phyloP scores from a whole-genome alignment of 139 green algal genomes.

The Volvox reticuliferus region DNA sequence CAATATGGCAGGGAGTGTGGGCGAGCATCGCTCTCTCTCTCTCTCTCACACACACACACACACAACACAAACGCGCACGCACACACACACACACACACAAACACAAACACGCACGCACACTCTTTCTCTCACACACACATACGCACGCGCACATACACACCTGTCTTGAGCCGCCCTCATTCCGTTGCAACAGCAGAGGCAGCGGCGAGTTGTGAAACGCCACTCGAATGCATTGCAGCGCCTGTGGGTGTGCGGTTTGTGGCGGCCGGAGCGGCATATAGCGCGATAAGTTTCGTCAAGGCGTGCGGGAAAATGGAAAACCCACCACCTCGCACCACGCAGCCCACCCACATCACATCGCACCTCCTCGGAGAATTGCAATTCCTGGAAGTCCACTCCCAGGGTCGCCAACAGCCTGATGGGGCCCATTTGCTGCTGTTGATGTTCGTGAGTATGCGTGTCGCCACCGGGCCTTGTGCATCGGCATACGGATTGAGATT shows the following conservation, averaged over 20 bases:
- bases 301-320: neutral
- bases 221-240: neutral
- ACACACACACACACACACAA: neutral
- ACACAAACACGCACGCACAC: no score
- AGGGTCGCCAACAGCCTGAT: neutral
- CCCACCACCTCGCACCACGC: neutral
- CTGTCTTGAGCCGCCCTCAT: neutral
- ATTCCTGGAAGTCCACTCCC: neutral
- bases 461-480: no score
- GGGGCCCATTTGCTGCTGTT: neutral
- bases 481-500: no score
- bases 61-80: neutral
- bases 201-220: conserved; percentile 18
- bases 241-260: neutral
- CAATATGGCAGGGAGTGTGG: no score
- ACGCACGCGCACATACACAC: neutral
- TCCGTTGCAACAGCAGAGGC: neutral
- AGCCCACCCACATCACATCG: neutral
- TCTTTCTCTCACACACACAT: neutral
- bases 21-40: no score
- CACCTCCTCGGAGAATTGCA: neutral
- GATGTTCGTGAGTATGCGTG: neutral
- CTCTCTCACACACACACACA: no score
- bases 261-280: neutral
- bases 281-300: neutral